These are phyloP conservation scores for Penicillium antarcticum DNA, from an alignment of 495 filamentous ascomycete genomes.

Conservation along the genomic window DNA sequence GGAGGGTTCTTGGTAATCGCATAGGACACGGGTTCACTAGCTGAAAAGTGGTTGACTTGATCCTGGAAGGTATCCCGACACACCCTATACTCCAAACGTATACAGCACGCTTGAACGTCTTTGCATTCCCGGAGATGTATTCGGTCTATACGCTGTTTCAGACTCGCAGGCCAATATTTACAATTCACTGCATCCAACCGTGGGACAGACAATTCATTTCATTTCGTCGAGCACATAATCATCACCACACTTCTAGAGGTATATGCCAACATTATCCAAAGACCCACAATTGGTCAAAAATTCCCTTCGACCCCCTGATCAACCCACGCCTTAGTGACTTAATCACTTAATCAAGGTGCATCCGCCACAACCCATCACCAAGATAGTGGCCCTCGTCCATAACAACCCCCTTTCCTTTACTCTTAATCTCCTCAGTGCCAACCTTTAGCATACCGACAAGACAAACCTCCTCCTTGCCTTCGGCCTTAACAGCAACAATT, in stretches of 20 bases:
- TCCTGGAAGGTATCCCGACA: no score
- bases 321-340: neutral
- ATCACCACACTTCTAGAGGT: neutral
- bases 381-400: conserved; percentile 91
- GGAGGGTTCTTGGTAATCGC: no score
- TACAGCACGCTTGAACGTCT: no score
- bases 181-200: no score
- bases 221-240: conserved; percentile 6
- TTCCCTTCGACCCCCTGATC: neutral
- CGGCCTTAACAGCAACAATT: conserved; percentile 83
- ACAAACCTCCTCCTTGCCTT: conserved; percentile 91
- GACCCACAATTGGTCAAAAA: neutral
- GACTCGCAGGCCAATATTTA: no score
- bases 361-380: conserved; percentile 90
- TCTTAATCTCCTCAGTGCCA: conserved; percentile 89
- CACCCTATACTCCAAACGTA: no score
- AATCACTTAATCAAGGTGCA: conserved; percentile 59
- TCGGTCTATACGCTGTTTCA: no score
- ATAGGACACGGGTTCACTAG: no score
- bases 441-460: conserved; percentile 81
- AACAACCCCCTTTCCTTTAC: conserved; percentile 85
- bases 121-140: no score
- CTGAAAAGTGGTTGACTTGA: no score
- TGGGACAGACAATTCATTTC: conserved; percentile 1
- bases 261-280: neutral